Evolutionary conservation across 2,329 filamentous ascomycete genomes (phyloP), one percentile per base, ranked within the genome.

Genomic region (Hymenotorrendiella dingleyae): DNA sequence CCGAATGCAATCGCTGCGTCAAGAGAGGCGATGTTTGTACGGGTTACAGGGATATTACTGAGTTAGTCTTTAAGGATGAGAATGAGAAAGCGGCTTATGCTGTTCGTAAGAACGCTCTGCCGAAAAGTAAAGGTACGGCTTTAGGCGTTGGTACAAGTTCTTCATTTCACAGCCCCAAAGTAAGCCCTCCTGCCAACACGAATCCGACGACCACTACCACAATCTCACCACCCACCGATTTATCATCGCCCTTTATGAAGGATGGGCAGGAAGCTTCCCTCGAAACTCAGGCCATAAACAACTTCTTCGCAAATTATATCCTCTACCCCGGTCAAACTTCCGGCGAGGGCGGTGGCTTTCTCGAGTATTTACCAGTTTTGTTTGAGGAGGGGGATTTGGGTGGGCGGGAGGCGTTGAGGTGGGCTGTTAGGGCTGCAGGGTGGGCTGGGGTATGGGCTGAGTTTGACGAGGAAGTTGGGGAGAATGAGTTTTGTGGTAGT

Each of bases 291-390:
- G 60, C 56, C 3, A 56, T 62, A 5, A 46, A 56, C 14, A 29
- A 42, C 0, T 68, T 68, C 40, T 58, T 68, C 33, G 62, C 62
- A n/a, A 65, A 62, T 34, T 67, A 63, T 41, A 63, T 67, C 14
- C 43, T 67, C 4, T 60, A 64, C 22, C 65, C 65, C 2, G 63
- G 62, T 41, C n/a, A n/a, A n/a, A 62, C 54, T 12, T 53, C 64
- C 30, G 59, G 49, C 17, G 66, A 64, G 1, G 57, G 58, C 4
- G 57, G 64, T 3, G 64, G 65, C 2, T 68, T 68, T 36, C 55
- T 68, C 1, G 64, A 67, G 44, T 63, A 67, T 48, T 49, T 65
- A 4, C 63, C 63, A 5, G 56, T 47, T 28, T 22, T 67, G 22
- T 67, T 68, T 49, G 58, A 62, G 36, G 64, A 67, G 14, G 62